These are phyloP conservation scores for Blastomyces emzantsi DNA, from an alignment of 2,329 filamentous ascomycete species.

Conservation along the genomic window DNA sequence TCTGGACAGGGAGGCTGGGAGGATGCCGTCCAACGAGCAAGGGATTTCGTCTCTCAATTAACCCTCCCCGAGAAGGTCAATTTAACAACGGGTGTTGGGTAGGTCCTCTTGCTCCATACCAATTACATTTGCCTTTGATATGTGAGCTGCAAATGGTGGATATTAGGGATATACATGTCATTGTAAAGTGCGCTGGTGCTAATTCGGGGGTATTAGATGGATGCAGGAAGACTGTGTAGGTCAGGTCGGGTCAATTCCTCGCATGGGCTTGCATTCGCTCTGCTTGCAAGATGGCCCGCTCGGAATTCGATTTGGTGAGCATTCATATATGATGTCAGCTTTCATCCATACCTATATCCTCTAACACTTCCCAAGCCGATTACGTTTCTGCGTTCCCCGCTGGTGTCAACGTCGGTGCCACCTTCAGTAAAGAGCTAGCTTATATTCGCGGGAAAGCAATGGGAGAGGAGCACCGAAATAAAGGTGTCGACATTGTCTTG, in stretches of 20 bases:
- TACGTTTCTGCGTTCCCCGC: slow-evolving; percentile 74
- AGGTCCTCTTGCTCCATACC: slow-evolving; percentile 27
- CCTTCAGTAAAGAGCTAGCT: slow-evolving; percentile 66
- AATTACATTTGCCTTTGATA: background rate
- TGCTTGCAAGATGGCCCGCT: slow-evolving; percentile 82
- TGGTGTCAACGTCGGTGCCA: slow-evolving; percentile 71
- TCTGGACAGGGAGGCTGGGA: slow-evolving; percentile 65
- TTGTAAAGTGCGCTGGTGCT: background rate
- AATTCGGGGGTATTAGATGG: slow-evolving; percentile 43
- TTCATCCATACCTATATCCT: background rate
- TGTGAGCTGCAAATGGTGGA: slow-evolving; percentile 8
- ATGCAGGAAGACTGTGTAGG: slow-evolving; percentile 66
- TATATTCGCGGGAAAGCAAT: slow-evolving; percentile 61
- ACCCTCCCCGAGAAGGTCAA: slow-evolving; percentile 89
- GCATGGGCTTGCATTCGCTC: slow-evolving; percentile 56
- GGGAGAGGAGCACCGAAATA: slow-evolving; percentile 64
- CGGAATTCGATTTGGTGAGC: slow-evolving; percentile 59
- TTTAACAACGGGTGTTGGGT: slow-evolving; percentile 83
- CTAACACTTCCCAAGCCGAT: slow-evolving; percentile 47
- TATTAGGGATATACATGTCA: background rate
- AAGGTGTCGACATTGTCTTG: slow-evolving; percentile 65
- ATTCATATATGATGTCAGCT: background rate
- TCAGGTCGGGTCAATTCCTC: slow-evolving; percentile 47
- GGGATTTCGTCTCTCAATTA: slow-evolving; percentile 69
- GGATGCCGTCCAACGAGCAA: slow-evolving; percentile 65